phyloP scores from a whole-genome alignment of 2,329 filamentous ascomycete genomes.

The Blumeria hordei region DNA sequence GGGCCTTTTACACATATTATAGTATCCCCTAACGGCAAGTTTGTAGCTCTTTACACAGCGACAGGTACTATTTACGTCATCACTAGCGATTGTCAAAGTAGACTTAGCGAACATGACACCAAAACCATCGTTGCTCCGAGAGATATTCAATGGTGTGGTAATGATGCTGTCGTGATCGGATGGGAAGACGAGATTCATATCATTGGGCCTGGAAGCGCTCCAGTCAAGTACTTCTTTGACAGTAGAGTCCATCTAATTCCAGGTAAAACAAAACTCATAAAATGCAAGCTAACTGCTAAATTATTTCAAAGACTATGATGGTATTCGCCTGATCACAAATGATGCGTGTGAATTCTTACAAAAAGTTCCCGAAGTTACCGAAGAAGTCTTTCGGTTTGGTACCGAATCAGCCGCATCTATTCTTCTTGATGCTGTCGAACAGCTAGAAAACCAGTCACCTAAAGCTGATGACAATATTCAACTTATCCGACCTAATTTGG shows the following conservation, averaged over 20 bases:
- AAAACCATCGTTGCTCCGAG: conserved; percentile 64
- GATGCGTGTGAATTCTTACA: conserved; percentile 96
- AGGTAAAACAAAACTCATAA: conserved; percentile 23
- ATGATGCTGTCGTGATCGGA: conserved; percentile 74
- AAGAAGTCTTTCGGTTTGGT: conserved; percentile 72
- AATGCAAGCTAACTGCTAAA: not conserved
- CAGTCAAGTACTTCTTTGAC: conserved; percentile 67
- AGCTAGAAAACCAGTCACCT: conserved; percentile 78
- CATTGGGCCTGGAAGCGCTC: conserved; percentile 60
- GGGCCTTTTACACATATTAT: conserved; percentile 80
- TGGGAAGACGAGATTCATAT: conserved; percentile 97
- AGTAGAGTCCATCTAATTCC: conserved; percentile 72
- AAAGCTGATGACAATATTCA: conserved; percentile 97
- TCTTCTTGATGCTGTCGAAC: conserved; percentile 75
- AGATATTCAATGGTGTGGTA: conserved; percentile 87
- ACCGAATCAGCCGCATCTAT: conserved; percentile 78
- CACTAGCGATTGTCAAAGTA: conserved; percentile 81
- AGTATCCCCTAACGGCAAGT: conserved; percentile 77
- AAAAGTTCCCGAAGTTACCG: conserved; percentile 64
- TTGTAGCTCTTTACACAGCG: conserved; percentile 65
- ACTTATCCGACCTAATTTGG: conserved; percentile 64
- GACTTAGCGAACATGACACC: conserved; percentile 77
- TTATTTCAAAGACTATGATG: conserved; percentile 38
- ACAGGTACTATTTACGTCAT: conserved; percentile 79
- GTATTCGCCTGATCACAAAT: conserved; percentile 73